These are phyloP conservation scores for Fusarium guadeloupense DNA, from an alignment of 2,329 filamentous ascomycete genomes.

Conservation along the genomic window DNA sequence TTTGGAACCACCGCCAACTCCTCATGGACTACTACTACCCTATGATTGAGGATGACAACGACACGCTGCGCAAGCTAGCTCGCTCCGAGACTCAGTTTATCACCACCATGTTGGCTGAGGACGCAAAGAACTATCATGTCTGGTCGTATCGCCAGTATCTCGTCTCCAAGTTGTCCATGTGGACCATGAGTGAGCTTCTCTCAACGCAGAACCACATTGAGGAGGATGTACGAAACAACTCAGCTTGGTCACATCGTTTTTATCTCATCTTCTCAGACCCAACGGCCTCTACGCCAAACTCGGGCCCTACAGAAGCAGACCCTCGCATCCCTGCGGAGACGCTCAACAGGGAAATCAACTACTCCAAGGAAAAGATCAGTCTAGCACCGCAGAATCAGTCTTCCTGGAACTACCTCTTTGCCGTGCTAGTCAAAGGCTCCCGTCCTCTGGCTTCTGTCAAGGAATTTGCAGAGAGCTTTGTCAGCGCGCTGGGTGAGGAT, in stretches of 20 bases:
- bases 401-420: conserved; percentile 91
- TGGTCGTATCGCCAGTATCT: conserved; percentile 91
- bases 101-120: conserved; percentile 79
- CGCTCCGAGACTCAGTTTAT: conserved; percentile 79
- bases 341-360: conserved; percentile 78
- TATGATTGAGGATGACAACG: conserved; percentile 65
- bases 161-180: conserved; percentile 73
- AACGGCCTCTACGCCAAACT: conserved; percentile 56
- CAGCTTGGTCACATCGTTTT: conserved; percentile 96
- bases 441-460: conserved; percentile 57
- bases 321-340: conserved; percentile 67
- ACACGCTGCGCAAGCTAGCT: conserved; percentile 66
- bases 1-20: conserved; percentile 83
- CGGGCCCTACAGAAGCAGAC: conserved; percentile 62
- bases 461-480: conserved; percentile 62
- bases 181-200: conserved; percentile 73
- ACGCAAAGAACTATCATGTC: conserved; percentile 98
- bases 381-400: conserved; percentile 93
- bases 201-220: conserved; percentile 78
- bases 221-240: conserved; percentile 92
- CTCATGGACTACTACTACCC: conserved; percentile 67
- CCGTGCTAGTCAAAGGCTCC: conserved; percentile 74
- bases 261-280: conserved; percentile 84
- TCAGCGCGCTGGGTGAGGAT: conserved; percentile 57
- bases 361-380: conserved; percentile 75